Percentiles rank a stretch among this genome's conserved stretches.
phyloP scores from a whole-genome alignment of 768 basidiomycete species.

The Suillus subaureus region DNA sequence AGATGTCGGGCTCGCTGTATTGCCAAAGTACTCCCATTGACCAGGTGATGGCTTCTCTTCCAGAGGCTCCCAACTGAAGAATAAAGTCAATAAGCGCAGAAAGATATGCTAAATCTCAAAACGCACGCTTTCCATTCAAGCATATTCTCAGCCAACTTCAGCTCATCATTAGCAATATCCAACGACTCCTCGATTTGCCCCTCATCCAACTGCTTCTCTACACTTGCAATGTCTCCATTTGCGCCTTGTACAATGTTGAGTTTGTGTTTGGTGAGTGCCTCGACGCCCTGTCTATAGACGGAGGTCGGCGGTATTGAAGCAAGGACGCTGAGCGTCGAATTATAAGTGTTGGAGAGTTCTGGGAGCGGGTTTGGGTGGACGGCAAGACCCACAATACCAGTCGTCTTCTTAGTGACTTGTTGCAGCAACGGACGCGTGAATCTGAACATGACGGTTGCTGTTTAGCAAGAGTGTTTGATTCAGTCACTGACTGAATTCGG shows the following conservation, averaged over 20 bases:
- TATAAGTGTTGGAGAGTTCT: conserved; percentile 72
- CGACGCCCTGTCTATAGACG: conserved; percentile 87
- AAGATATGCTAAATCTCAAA: conserved; percentile 10
- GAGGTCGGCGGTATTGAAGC: conserved; percentile 75
- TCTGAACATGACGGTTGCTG: conserved; percentile 64
- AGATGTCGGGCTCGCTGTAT: conserved; percentile 46
- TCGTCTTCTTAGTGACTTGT: conserved; percentile 70
- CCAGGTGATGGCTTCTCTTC: conserved; percentile 78
- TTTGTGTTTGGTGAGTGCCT: conserved; percentile 82
- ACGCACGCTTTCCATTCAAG: conserved; percentile 96
- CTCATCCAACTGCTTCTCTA: conserved; percentile 77
- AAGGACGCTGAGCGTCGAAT: conserved; percentile 72
- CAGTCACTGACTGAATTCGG: conserved; percentile 2
- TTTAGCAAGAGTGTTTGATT: conserved; percentile 18
- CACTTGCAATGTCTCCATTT: conserved; percentile 63
- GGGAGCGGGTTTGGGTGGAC: conserved; percentile 88
- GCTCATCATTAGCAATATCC: conserved; percentile 81
- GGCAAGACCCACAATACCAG: conserved; percentile 81
- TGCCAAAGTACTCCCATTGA: conserved; percentile 87
- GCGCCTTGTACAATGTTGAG: conserved; percentile 71
- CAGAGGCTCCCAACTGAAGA: conserved; percentile 81
- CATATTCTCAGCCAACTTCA: conserved; percentile 77
- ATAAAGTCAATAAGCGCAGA: conserved; percentile 12
- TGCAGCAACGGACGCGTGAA: conserved; percentile 71
- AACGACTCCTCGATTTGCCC: conserved; percentile 89